These are phyloP conservation scores for Auricularia cornea DNA, from an alignment of 768 basidiomycete genomes.

Conservation along the genomic window DNA sequence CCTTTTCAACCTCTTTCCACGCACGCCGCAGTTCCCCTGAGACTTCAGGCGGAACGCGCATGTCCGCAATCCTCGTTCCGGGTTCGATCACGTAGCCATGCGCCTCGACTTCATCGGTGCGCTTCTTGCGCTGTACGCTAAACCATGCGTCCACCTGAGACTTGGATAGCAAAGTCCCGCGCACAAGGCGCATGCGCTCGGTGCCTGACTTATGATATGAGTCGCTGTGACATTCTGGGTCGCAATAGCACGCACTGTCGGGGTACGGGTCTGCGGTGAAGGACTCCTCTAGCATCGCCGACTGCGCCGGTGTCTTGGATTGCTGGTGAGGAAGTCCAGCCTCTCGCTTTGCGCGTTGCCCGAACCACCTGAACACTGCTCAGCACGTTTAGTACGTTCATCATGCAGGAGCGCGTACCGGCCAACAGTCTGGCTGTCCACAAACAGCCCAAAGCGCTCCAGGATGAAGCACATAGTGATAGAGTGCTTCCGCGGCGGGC, in stretches of 20 bases:
- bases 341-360: not conserved
- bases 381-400: too few relatives aligned
- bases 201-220: not conserved
- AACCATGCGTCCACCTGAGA: not conserved
- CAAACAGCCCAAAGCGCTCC: too few relatives aligned
- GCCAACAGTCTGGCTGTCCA: too few relatives aligned
- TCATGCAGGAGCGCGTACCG: not conserved
- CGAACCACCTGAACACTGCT: not conserved
- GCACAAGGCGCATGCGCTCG: not conserved
- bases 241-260: not conserved
- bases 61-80: not conserved
- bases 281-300: not conserved
- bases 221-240: too few relatives aligned
- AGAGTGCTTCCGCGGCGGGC: too few relatives aligned
- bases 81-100: not conserved
- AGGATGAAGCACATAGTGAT: too few relatives aligned
- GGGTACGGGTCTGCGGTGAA: not conserved
- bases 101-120: not conserved
- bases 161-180: not conserved
- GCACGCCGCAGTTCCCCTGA: not conserved
- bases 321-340: not conserved
- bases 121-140: not conserved
- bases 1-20: not conserved
- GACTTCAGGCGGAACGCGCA: not conserved
- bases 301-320: not conserved